Evolutionary conservation across 352 stramenopile species (phyloP), one percentile per base, ranked within the genome.

Genomic region (Pilasporangium apinafurcum): DNA sequence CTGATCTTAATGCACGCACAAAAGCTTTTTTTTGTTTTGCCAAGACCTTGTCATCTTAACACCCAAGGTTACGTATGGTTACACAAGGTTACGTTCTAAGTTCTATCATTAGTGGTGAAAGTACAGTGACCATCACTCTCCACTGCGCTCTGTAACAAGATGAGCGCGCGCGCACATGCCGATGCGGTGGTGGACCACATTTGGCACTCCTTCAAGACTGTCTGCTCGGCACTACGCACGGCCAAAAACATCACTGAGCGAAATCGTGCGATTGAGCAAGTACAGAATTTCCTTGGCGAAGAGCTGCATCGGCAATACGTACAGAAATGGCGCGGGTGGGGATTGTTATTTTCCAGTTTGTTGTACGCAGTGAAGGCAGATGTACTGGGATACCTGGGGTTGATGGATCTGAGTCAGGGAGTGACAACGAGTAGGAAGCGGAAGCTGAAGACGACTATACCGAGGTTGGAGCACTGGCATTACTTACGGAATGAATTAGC

Each of bases 241-340:
- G 56, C 73, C 22, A 78, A 64, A 33, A 65, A 44, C 17, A 9
- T 49, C 3, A 86, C 68, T 12, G 45, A 68, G 8, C 75, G 65
- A 14, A 17, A 17, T 1, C 28, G 36, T 2, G 51, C 62, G 21
- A 43, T 87, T 8, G 40, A 56, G 5, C 43, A 77, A 20, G 30
- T 74, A 17, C 67, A 85, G 57, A 35, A 16, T 12, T 87, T 86
- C 34, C 45, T 92, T 37, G 54, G 45, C 22, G 61, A 79, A 37
- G 55, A 82, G n/a, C 43, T 41, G 28, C 58, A 50, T 26, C 75
- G 75, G 16, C 56, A 70, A 34, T 57, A 69, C 30, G 62, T 92
- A 33, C 77, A 86, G 51, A 78, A 77, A 39, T 92, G 77, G 80
- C 68, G 68, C 39, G 66, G 55, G 8, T 92, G 80, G 80, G 74